Conservation (phyloP, 2,329 filamentous ascomycete genomes). For the Lachnum nothofagi region DNA sequence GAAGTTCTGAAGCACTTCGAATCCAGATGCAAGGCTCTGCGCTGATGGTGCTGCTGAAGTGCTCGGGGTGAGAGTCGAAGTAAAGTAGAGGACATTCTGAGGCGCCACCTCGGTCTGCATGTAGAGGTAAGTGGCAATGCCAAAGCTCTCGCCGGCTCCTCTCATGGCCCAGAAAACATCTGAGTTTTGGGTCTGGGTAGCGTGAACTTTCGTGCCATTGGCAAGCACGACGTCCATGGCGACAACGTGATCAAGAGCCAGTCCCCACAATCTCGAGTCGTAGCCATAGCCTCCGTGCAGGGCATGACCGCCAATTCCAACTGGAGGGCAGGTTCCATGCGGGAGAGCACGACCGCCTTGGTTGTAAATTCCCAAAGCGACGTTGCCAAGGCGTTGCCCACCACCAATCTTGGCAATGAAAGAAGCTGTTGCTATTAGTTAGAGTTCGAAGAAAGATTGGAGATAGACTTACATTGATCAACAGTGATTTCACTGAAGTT, state of each 20-base stretch:
- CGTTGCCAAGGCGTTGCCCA: slow-evolving; percentile 41
- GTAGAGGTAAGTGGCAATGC: slow-evolving; percentile 32
- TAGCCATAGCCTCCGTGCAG: slow-evolving; percentile 44
- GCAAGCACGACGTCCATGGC: slow-evolving; percentile 44
- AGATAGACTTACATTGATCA: slow-evolving; percentile 30
- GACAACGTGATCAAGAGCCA: slow-evolving; percentile 46
- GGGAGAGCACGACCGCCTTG: slow-evolving; percentile 36
- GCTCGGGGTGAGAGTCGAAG: too few relatives aligned
- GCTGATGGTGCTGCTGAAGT: too few relatives aligned
- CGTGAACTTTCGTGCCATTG: slow-evolving; percentile 28
- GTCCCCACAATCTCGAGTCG: slow-evolving; percentile 44
- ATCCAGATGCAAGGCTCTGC: slow-evolving; percentile 28
- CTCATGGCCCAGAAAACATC: slow-evolving; percentile 34
- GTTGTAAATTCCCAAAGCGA: slow-evolving; percentile 36
- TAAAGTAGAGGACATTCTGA: slow-evolving; percentile 20
- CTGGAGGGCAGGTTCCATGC: slow-evolving; percentile 38
- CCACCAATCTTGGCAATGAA: slow-evolving; percentile 33
- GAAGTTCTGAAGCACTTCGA: slow-evolving; percentile 39
- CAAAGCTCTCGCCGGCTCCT: slow-evolving; percentile 35
- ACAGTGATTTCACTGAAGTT: slow-evolving; percentile 49
- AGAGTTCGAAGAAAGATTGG: background rate
- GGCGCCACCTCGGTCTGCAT: slow-evolving; percentile 35
- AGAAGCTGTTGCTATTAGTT: slow-evolving; percentile 8
- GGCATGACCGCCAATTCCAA: slow-evolving; percentile 43
- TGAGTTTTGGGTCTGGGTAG: slow-evolving; percentile 22